phyloP scores from a whole-genome alignment of 73 alveolate species.

The Tetrahymena borealis region DNA sequence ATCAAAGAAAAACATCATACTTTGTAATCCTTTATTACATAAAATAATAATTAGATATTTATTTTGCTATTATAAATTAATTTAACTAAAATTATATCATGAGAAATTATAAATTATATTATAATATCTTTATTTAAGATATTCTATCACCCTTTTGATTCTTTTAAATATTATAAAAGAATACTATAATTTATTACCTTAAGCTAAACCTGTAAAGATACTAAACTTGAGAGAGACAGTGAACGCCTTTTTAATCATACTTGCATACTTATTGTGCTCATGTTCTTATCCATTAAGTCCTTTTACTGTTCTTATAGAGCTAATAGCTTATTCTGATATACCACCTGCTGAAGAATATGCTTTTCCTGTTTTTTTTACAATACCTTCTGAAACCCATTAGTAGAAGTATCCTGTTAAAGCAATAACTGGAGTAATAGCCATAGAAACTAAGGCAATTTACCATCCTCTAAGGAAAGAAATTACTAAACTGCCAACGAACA shows the following conservation, averaged over 20 bases:
- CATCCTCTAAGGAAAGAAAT: slow-evolving; percentile 59
- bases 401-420: slow-evolving; percentile 14
- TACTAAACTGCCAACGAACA: slow-evolving; percentile 36
- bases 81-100: neutral
- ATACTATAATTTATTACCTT: too few species aligned
- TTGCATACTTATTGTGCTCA: neutral
- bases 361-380: slow-evolving; percentile 18
- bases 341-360: slow-evolving; percentile 59
- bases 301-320: slow-evolving; percentile 59
- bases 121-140: neutral
- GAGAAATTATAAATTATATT: too few species aligned
- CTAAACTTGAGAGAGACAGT: neutral
- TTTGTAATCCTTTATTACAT: neutral
- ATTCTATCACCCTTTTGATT: neutral
- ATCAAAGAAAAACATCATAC: neutral
- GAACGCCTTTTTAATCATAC: neutral
- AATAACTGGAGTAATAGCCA: slow-evolving; percentile 40
- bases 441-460: slow-evolving; percentile 50
- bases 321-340: slow-evolving; percentile 60
- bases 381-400: slow-evolving; percentile 39
- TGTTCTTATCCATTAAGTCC: slow-evolving; percentile 40
- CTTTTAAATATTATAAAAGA: neutral
- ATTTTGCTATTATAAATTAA: neutral
- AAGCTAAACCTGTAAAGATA: neutral
- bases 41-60: neutral